Evolutionary conservation across 78 protist species (phyloP).

Genomic region (Dictyostelium brefeldianum): DNA sequence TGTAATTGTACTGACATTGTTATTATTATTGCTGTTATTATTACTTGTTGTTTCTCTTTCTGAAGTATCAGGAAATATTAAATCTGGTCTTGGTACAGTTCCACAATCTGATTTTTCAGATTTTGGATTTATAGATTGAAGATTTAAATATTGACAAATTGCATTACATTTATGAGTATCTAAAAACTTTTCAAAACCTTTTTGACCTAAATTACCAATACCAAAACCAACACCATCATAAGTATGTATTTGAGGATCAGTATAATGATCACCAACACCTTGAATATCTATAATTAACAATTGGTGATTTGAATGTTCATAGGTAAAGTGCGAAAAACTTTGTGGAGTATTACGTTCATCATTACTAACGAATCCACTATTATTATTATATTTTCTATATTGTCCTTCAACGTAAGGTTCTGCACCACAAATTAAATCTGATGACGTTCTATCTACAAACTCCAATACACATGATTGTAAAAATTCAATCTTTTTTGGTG

Average conservation of each 20-base stretch:
- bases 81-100: constrained; percentile 77
- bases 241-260: constrained; percentile 95
- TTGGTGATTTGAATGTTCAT: constrained; percentile 76
- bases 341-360: constrained; percentile 94
- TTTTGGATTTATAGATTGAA: constrained; percentile 61
- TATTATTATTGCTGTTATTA: constrained; percentile 24
- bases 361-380: constrained; percentile 87
- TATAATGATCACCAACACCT: constrained; percentile 94
- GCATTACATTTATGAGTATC: constrained; percentile 90
- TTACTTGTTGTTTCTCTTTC: constrained; percentile 33
- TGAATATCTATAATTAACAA: constrained; percentile 93
- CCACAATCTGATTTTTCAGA: constrained; percentile 72
- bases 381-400: constrained; percentile 93
- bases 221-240: constrained; percentile 87
- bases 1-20: background rate
- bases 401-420: constrained; percentile 88
- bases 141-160: constrained; percentile 85
- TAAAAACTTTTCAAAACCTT: constrained; percentile 89
- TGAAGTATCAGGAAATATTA: constrained; percentile 62
- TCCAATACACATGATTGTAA: constrained; percentile 76
- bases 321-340: constrained; percentile 94
- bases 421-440: constrained; percentile 73
- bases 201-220: constrained; percentile 90
- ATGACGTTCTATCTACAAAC: constrained; percentile 65
- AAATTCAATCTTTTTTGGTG: constrained; percentile 86